Base-by-base conservation (phyloP, 768 basidiomycete genomes). In the Mycena rebaudengoi region DNA sequence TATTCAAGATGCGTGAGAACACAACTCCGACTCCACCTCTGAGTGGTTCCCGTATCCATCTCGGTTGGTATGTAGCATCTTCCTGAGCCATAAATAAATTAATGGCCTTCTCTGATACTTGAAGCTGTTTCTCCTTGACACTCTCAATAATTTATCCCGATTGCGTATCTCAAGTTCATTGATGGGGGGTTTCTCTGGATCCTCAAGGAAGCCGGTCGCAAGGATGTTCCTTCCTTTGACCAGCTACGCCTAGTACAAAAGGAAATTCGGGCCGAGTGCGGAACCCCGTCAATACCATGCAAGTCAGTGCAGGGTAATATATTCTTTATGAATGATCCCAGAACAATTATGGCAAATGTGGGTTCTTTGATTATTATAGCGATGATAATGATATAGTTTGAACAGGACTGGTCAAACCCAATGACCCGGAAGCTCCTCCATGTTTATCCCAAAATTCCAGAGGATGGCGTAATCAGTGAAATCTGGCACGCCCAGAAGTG, bases 111-210 rank as follows among this genome's bases (percentile, higher is more conserved):
- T 39, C 6, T 46, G 18, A 44, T 46, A 20, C 21, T 12, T 35
- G 18, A n/a, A 69, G 72, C 62, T 69, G 60, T 60, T 73, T 39
- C 52, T 73, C 18, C 61, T 71, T 7, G 69, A 73, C 53, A 65
- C 60, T 16, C 21, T 65, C 13, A 67, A 70, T 37, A 73, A 70
- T 57, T 58, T 73, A 18, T 69, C 70, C 5, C 66, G 72, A 2
- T 53, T 65, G 7, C 66, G 67, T 3, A 28, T 73, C 6, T 73
- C 70, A 2, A 33, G 60, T 14, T 29, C 64, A 2, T 21, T 62
- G 30, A 64, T 73, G 64, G 28, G 45, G 7, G 40, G 65, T 1
- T 28, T 73, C 37, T 73, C 18, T 73, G 64, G 64, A 43, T 73
- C 25, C 33, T 73, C 25, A 26, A 44, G 18, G 66, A 73, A 43